These are phyloP conservation scores for Ilex paraguariensis DNA, from an alignment of 305 asterid species.

Conservation along the genomic window DNA sequence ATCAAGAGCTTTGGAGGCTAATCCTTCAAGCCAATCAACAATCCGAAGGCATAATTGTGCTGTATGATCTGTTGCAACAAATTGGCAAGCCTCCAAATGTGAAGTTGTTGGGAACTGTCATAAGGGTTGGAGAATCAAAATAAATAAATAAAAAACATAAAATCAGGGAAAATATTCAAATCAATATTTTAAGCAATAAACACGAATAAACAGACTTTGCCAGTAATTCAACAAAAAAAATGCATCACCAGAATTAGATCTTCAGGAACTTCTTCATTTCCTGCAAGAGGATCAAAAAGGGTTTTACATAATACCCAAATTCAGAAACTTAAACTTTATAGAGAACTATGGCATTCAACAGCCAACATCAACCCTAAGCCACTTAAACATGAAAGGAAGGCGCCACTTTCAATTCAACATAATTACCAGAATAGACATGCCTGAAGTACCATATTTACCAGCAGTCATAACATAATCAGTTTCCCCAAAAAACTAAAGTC, in stretches of 20 bases:
- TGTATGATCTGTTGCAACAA: conserved; percentile 63
- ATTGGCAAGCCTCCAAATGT: conserved; percentile 90
- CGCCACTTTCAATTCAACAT: too few species aligned
- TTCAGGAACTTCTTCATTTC: conserved; percentile 78
- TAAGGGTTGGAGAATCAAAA: conserved; percentile 17
- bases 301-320: not conserved
- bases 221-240: conserved; percentile 14
- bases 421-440: too few species aligned
- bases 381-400: too few species aligned
- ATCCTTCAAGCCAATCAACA: conserved; percentile 98
- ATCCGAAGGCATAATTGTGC: conserved; percentile 91
- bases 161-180: conserved; percentile 7
- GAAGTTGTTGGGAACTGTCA: conserved; percentile 89
- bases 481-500: too few species aligned
- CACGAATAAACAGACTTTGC: conserved; percentile 6
- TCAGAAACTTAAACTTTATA: not conserved
- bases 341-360: not conserved
- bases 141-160: not conserved
- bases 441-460: too few species aligned
- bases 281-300: conserved; percentile 42
- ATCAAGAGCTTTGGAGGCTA: conserved; percentile 91
- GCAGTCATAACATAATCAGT: too few species aligned
- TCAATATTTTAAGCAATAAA: not conserved
- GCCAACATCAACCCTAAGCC: not conserved
- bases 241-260: conserved; percentile 64